Percentiles rank a stretch among this genome's conserved stretches.
Evolutionary conservation across 805 yeast genomes (phyloP).

Genomic region (Saccharomycopsis oosterbeekiorum): DNA sequence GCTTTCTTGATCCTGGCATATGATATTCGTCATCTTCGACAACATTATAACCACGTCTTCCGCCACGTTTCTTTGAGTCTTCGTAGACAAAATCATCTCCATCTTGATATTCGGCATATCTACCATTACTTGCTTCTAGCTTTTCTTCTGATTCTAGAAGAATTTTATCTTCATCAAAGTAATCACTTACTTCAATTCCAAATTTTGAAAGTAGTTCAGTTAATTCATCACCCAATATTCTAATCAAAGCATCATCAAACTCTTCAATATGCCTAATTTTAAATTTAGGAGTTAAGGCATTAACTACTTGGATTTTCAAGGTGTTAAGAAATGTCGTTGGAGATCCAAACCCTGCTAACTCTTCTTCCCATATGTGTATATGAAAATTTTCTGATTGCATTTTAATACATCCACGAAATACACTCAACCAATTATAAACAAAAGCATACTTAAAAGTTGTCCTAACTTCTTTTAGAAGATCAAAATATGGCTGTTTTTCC

Average conservation of each 20-base stretch:
- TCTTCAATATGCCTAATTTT: slow-evolving; percentile 22
- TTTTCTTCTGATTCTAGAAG: neutral
- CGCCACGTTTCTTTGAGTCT: slow-evolving; percentile 1
- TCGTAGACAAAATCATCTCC: slow-evolving; percentile 19
- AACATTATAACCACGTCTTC: neutral
- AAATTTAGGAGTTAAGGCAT: slow-evolving; percentile 24
- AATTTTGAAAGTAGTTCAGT: slow-evolving; percentile 3
- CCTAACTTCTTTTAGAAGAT: slow-evolving; percentile 27
- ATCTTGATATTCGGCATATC: slow-evolving; percentile 1
- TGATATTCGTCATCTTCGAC: slow-evolving; percentile 1
- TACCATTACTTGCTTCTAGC: neutral
- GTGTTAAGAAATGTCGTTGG: slow-evolving; percentile 35
- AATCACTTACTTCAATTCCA: slow-evolving; percentile 13
- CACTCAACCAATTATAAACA: slow-evolving; percentile 46
- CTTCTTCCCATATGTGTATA: slow-evolving; percentile 52
- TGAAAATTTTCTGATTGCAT: slow-evolving; percentile 45
- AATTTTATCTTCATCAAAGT: neutral
- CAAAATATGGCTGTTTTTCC: slow-evolving; percentile 30
- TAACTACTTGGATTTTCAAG: slow-evolving; percentile 26
- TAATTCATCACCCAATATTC: slow-evolving; percentile 12
- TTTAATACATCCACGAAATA: slow-evolving; percentile 41
- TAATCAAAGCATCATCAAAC: slow-evolving; percentile 22
- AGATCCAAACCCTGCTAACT: slow-evolving; percentile 35
- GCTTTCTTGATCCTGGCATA: neutral
- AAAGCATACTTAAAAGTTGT: slow-evolving; percentile 30